Base-by-base conservation (phyloP, 768 basidiomycete genomes). In the Collybiopsis luxurians region DNA sequence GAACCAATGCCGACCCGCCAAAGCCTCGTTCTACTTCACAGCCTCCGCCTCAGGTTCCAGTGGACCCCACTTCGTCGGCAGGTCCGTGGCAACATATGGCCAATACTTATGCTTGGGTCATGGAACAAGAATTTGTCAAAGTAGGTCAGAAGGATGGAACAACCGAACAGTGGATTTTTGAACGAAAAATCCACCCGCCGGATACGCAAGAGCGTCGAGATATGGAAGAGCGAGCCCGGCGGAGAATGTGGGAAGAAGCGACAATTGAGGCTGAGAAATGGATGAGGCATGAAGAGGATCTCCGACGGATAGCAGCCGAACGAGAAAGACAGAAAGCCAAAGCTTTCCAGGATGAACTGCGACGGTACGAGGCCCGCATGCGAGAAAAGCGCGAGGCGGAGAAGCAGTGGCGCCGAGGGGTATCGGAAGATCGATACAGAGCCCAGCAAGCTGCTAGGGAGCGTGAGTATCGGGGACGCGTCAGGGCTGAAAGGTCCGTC, bases 141-240 rank as follows among this genome's bases (percentile, higher is more conserved):
- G 71, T 74, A 55, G 73, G 72, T 44, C 75, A 73, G 56, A 72
- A 75, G 59, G 76, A 73, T 60, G 74, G 74, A 64, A 81, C 77
- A 62, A 84, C 83, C 30, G 82, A 86, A 53, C 77, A 80, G 53
- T 89, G 89, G 88, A 81, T 89, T 48, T 68, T 77, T 46, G 77
- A 84, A 61, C 83, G 85, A 63, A 85, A 83, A 67, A 66, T 76
- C 47, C 71, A 79, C 58, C 63, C 73, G 39, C 59, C 63, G 10
- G 69, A 71, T 38, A 64, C 67, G 62, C 49, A 50, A 12, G 49
- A 50, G 27, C 59, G 64, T 53, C 59, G 67, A 59, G 55, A 67
- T 59, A 59, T 47, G 45, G 61, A 63, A 58, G 71, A 71, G 58
- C 60, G 64, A 36, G 60, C 71, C 38, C 67, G 69, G 40, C 70